Percentiles rank a stretch among this genome's conserved stretches.
These are phyloP conservation scores for Colletotrichum chlorophyti DNA, from an alignment of 2,329 filamentous ascomycete species.

Conservation along the genomic window DNA sequence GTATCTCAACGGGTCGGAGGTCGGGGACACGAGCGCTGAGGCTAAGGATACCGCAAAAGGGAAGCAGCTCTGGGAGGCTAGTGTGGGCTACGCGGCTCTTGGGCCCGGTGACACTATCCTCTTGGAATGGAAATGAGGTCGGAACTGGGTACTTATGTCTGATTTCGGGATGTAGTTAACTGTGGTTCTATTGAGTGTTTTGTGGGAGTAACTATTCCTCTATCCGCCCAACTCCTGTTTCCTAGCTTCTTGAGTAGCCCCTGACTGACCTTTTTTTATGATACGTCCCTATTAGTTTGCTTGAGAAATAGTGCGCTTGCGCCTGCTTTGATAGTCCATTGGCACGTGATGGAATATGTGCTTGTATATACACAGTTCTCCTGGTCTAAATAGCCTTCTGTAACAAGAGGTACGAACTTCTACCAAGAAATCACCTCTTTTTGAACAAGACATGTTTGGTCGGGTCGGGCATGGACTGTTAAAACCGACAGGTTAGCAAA, in stretches of 20 bases:
- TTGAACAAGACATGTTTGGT: neutral
- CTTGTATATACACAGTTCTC: neutral
- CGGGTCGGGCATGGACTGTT: neutral
- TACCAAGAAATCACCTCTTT: neutral
- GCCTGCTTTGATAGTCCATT: too few species aligned
- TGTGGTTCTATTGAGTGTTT: too few species aligned
- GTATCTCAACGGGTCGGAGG: slow-evolving; percentile 43
- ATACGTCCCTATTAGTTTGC: too few species aligned
- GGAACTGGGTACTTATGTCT: neutral
- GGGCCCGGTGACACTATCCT: neutral
- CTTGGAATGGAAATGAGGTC: neutral
- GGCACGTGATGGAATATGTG: neutral
- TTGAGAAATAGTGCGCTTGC: too few species aligned
- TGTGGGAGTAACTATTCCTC: too few species aligned
- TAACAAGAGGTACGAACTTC: neutral
- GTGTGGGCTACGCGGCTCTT: neutral
- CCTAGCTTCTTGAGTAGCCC: too few species aligned
- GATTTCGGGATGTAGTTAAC: too few species aligned
- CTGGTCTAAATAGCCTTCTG: neutral
- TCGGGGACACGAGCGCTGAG: slow-evolving; percentile 36
- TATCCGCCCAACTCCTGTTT: too few species aligned
- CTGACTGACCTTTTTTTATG: too few species aligned
- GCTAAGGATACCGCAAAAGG: slow-evolving; percentile 38
- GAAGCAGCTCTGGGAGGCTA: slow-evolving; percentile 37
- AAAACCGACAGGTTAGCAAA: neutral